Percentiles rank a stretch among this genome's conserved stretches.
These are phyloP conservation scores for Monocercomonoides exilis DNA, from an alignment of 78 protist genomes.

Conservation along the genomic window DNA sequence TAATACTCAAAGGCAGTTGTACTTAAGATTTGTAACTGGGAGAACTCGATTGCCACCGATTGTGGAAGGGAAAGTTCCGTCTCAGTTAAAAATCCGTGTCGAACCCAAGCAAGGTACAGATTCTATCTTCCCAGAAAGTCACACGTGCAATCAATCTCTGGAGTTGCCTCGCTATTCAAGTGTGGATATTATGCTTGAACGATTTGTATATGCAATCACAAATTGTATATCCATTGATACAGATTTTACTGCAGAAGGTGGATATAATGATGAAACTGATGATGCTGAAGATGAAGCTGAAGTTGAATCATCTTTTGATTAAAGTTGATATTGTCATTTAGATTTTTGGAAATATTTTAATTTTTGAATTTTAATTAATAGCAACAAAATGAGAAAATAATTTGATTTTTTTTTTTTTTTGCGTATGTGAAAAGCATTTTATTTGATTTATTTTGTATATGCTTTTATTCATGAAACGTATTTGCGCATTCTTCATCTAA, in stretches of 20 bases:
- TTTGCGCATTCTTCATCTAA: too few species aligned
- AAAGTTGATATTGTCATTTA: too few species aligned
- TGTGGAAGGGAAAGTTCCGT: not conserved
- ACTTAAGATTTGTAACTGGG: slow-evolving; percentile 38
- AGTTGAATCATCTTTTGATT: too few species aligned
- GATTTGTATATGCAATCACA: slow-evolving; percentile 33
- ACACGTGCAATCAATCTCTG: slow-evolving; percentile 45
- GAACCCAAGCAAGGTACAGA: not conserved
- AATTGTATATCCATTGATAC: slow-evolving; percentile 45
- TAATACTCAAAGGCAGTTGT: slow-evolving; percentile 11
- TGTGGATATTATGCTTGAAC: slow-evolving; percentile 12
- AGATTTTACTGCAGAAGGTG: slow-evolving; percentile 25
- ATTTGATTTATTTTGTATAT: too few species aligned
- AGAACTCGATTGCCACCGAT: slow-evolving; percentile 19
- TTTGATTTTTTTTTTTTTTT: too few species aligned
- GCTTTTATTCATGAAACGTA: too few species aligned
- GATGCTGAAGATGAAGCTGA: too few species aligned
- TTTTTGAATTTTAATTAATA: too few species aligned
- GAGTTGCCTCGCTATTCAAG: slow-evolving; percentile 41
- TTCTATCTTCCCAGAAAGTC: slow-evolving; percentile 35
- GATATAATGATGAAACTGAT: not conserved
- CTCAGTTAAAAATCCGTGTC: not conserved
- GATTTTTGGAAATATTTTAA: too few species aligned
- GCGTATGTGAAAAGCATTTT: too few species aligned
- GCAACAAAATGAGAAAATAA: too few species aligned